These are phyloP conservation scores for Pigoraptor vietnamica DNA, from an alignment of 78 protist species.

Conservation along the genomic window DNA sequence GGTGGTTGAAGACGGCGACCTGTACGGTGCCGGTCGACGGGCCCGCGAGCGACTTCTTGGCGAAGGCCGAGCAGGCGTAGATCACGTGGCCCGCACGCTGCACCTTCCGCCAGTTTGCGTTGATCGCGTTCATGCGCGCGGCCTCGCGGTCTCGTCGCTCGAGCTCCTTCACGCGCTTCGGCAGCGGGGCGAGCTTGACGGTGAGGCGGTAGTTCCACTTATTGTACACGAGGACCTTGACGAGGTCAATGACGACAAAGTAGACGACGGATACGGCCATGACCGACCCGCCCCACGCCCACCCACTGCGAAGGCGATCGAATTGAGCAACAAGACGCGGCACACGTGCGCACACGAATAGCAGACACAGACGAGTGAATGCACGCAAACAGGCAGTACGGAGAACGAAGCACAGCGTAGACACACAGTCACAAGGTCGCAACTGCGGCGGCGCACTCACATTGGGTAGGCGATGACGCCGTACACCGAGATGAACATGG, in stretches of 20 bases:
- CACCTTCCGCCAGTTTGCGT: neutral
- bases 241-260: neutral
- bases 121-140: neutral
- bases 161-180: neutral
- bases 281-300: neutral
- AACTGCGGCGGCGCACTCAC: too few relatives aligned
- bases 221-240: neutral
- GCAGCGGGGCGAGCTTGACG: neutral
- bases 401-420: too few relatives aligned
- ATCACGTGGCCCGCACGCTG: neutral
- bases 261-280: neutral
- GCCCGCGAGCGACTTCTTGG: neutral
- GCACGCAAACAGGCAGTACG: too few relatives aligned
- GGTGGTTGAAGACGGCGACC: too few relatives aligned
- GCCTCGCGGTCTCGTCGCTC: neutral
- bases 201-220: neutral
- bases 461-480: neutral
- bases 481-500: neutral
- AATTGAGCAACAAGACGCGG: too few relatives aligned
- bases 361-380: too few relatives aligned
- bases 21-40: too few relatives aligned
- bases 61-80: neutral
- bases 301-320: neutral
- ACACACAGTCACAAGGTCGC: too few relatives aligned
- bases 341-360: too few relatives aligned